Evolutionary conservation across 805 yeast genomes (phyloP).

Genomic region (Yamadazyma scolyti): DNA sequence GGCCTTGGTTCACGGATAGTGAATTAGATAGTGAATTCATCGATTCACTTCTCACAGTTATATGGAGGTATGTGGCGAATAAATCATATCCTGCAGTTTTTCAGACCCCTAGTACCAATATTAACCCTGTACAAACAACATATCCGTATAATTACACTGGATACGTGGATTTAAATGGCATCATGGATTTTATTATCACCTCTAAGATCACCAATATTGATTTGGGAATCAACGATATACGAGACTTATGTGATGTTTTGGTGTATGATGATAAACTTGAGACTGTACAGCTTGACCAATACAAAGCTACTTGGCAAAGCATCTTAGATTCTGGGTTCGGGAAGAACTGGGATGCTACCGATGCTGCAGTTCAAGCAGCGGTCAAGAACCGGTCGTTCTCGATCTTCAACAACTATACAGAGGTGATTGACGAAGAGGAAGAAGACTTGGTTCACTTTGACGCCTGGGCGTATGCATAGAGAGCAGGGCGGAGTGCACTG

Average conservation of each 20-base stretch:
- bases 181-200: conserved; percentile 66
- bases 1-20: conserved; percentile 98
- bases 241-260: conserved; percentile 82
- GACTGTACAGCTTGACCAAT: conserved; percentile 52
- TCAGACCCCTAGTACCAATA: conserved; percentile 33
- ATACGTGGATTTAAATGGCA: conserved; percentile 69
- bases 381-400: conserved; percentile 9
- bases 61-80: conserved; percentile 82
- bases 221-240: conserved; percentile 65
- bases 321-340: conserved; percentile 67
- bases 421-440: conserved; percentile 15
- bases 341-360: conserved; percentile 6
- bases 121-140: conserved; percentile 41
- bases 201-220: conserved; percentile 82
- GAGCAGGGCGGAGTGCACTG: too few species aligned
- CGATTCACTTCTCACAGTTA: conserved; percentile 73
- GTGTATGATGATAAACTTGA: conserved; percentile 85
- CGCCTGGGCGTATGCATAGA: too few species aligned
- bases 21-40: conserved; percentile 94
- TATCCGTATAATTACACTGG: conserved; percentile 58
- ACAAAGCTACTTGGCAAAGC: conserved; percentile 81
- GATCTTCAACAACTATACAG: conserved; percentile 12
- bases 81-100: conserved; percentile 75
- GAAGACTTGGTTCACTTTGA: conserved; percentile 13
- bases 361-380: conserved; percentile 1